Evolutionary conservation across 2,329 filamentous ascomycete species (phyloP), one percentile per base, ranked within the genome.

Genomic region (Corynespora cassiicola): DNA sequence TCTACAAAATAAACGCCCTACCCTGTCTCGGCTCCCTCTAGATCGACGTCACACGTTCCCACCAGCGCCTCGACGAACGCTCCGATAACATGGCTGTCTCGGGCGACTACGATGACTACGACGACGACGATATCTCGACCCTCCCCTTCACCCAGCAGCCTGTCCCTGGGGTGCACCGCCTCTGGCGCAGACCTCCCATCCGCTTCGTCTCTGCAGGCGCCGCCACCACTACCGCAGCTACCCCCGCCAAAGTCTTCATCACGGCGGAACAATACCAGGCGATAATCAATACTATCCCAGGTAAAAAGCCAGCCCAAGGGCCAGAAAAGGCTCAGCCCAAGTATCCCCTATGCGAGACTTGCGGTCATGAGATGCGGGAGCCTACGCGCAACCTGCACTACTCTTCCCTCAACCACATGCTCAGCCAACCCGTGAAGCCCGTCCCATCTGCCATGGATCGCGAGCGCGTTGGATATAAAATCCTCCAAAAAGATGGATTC

Each of bases 381-480:
- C 31, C 44, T 12, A 46, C 49, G 26, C 33, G 52, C 31, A 46
- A 64, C 56, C 37, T 86, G 87, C 62, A 80, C 77, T 17, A 85
- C 80, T 20, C 61, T 4, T 57, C 52, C 18, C 75, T 88, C 37
- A 82, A 84, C 6, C 88, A 91, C 58, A 87, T 90, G 69, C 78
- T 87, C 23, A 84, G 80, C 45, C 72, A 90, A 1, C 65, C 75
- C 4, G 86, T 89, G 59, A 85, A 85, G 0, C 82, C 87, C 42
- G 85, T 86, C 6, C 87, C 87, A 1, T 90, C 86, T 0, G 77
- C 84, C 10, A 71, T 90, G 14, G 84, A 90, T 64, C 78, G 87
- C 21, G 79, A 75, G 4, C 78, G 86, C 29, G 87, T 88, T 75
- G 87, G 87, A 0, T 71, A 90, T 6, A 72, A 78, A 5, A 80